These are phyloP conservation scores for Insectozyma bohioensis DNA, from an alignment of 1,139 yeast genomes.

Conservation along the genomic window DNA sequence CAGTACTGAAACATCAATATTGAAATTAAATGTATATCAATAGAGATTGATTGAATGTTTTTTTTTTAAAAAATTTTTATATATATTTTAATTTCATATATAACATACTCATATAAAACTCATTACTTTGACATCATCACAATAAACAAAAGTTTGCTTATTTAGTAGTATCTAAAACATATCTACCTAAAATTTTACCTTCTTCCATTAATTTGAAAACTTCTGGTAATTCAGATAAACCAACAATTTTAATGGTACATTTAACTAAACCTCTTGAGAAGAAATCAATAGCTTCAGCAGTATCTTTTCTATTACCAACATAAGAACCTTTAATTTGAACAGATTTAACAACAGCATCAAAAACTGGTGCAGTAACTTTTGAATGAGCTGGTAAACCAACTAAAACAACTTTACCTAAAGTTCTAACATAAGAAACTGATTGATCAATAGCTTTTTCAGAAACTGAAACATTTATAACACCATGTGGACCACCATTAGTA, in stretches of 20 bases:
- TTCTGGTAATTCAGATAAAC: conserved; percentile 57
- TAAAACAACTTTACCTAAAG: conserved; percentile 74
- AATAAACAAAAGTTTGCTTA: too few relatives aligned
- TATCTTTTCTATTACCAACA: conserved; percentile 80
- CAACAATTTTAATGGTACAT: conserved; percentile 67
- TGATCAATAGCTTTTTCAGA: conserved; percentile 70
- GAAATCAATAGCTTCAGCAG: conserved; percentile 76
- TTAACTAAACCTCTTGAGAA: conserved; percentile 66
- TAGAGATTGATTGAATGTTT: too few relatives aligned
- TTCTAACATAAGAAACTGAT: conserved; percentile 68
- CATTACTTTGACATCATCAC: too few relatives aligned
- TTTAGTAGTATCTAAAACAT: conserved; percentile 54
- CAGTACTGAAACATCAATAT: too few relatives aligned
- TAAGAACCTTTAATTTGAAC: conserved; percentile 70
- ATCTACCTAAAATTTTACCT: conserved; percentile 73
- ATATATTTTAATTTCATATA: too few relatives aligned
- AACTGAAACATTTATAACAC: conserved; percentile 77
- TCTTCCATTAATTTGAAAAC: conserved; percentile 68
- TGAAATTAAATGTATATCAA: too few relatives aligned
- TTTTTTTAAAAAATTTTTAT: too few relatives aligned
- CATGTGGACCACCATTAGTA: conserved; percentile 59
- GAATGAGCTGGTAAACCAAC: conserved; percentile 83
- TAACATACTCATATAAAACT: too few relatives aligned
- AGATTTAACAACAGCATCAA: conserved; percentile 64
- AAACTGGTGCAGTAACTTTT: conserved; percentile 58